These are phyloP conservation scores for Pyrrhoderma lamaoense DNA, from an alignment of 1,284 basidiomycete species.

Conservation along the genomic window DNA sequence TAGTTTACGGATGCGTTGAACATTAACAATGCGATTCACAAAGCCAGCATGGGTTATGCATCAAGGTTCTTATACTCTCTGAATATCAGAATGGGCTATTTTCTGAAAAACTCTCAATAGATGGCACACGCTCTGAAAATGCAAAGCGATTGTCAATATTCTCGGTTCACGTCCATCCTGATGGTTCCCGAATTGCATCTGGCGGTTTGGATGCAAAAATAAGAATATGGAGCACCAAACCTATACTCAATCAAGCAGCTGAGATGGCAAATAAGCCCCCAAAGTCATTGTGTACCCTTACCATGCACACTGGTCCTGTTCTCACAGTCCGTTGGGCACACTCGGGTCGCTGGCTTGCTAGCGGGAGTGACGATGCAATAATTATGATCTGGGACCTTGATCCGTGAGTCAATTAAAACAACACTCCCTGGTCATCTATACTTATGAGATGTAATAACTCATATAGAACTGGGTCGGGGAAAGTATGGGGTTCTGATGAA, in stretches of 20 bases:
- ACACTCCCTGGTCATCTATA: too few species aligned
- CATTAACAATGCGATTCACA: conserved; percentile 54
- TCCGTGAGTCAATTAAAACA: conserved; percentile 76
- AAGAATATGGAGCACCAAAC: conserved; percentile 94
- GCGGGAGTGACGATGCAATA: conserved; percentile 93
- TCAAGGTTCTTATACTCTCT: conserved; percentile 36
- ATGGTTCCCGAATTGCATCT: conserved; percentile 92
- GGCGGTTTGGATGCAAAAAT: conserved; percentile 94
- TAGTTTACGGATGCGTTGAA: too few species aligned
- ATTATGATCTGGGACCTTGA: conserved; percentile 98
- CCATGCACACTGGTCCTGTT: conserved; percentile 93
- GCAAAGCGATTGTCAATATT: conserved; percentile 84
- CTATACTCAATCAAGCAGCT: conserved; percentile 71
- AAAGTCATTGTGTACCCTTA: conserved; percentile 84
- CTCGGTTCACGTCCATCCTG: conserved; percentile 90
- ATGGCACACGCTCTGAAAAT: conserved; percentile 24
- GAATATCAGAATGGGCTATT: conserved; percentile 9
- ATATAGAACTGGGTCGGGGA: conserved; percentile 66
- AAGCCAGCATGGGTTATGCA: conserved; percentile 72
- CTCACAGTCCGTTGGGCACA: conserved; percentile 95
- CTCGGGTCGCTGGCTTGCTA: conserved; percentile 89
- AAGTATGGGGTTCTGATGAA: conserved; percentile 88
- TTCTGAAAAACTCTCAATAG: background rate
- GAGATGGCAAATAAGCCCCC: conserved; percentile 75
- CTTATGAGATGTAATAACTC: background rate